Evolutionary conservation across 768 basidiomycete species (phyloP).

Genomic region (Tricholoma bakamatsutake): DNA sequence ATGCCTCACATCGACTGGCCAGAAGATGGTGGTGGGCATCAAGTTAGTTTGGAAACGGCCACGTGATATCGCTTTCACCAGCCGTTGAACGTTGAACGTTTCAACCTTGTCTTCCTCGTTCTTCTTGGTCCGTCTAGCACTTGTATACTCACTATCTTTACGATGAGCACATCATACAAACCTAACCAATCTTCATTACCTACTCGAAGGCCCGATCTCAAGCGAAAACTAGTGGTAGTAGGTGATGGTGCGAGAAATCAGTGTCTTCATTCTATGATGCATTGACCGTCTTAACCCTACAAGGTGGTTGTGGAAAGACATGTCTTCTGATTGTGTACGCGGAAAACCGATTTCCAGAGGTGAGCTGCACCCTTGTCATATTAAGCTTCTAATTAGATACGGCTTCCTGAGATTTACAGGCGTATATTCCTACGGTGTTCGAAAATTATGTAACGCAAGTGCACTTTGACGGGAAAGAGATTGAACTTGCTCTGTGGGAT

Average conservation of each 20-base stretch:
- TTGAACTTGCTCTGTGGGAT: slow-evolving; percentile 98
- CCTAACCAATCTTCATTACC: slow-evolving; percentile 20
- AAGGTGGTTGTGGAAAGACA: slow-evolving; percentile 88
- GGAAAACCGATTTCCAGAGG: slow-evolving; percentile 94
- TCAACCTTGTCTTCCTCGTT: neutral
- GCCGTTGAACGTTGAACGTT: neutral
- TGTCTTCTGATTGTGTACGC: slow-evolving; percentile 96
- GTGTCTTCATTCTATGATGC: slow-evolving; percentile 2
- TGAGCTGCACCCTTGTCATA: slow-evolving; percentile 27
- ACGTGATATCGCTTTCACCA: slow-evolving; percentile 20
- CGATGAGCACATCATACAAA: slow-evolving; percentile 24
- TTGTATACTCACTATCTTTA: slow-evolving; percentile 4
- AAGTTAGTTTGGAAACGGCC: slow-evolving; percentile 19
- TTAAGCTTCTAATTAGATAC: slow-evolving; percentile 12
- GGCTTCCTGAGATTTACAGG: slow-evolving; percentile 38
- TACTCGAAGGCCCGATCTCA: slow-evolving; percentile 65
- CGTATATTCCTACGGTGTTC: slow-evolving; percentile 91
- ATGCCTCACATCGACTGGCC: slow-evolving; percentile 46
- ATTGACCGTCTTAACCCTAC: slow-evolving; percentile 14
- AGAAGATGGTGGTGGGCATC: slow-evolving; percentile 42
- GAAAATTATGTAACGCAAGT: slow-evolving; percentile 92
- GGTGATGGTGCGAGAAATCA: slow-evolving; percentile 62
- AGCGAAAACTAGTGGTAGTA: slow-evolving; percentile 85
- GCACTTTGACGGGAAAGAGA: slow-evolving; percentile 77
- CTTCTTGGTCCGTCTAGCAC: neutral